phyloP scores from a whole-genome alignment of 257 asterid species.

The Plantago elongata region DNA sequence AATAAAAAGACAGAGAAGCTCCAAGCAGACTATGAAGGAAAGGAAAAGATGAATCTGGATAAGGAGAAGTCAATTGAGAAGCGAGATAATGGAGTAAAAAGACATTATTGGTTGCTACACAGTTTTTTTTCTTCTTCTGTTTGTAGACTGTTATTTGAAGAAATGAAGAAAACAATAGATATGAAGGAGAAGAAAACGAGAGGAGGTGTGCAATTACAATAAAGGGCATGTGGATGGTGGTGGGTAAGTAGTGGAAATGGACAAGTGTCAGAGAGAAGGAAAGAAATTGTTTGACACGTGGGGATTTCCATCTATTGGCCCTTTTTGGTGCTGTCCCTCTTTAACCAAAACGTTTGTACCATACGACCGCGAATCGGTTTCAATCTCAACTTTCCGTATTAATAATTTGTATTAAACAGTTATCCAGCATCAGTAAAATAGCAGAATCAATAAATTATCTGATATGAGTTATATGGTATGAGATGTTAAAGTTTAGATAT shows the following conservation, averaged over 20 bases:
- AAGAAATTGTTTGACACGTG: constrained; percentile 56
- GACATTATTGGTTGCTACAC: not conserved
- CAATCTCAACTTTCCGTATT: too few species aligned
- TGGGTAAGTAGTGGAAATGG: constrained; percentile 30
- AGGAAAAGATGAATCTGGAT: constrained; percentile 3
- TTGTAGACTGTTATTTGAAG: constrained; percentile 10
- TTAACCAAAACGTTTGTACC: not conserved
- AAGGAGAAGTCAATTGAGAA: constrained; percentile 6
- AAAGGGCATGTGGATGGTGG: constrained; percentile 24
- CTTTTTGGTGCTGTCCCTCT: constrained; percentile 37
- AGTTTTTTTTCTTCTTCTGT: not conserved
- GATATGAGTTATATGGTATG: too few species aligned
- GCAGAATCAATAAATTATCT: too few species aligned
- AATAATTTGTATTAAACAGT: too few species aligned
- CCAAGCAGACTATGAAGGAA: not conserved
- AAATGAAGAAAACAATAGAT: constrained; percentile 12
- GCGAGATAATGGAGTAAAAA: constrained; percentile 7
- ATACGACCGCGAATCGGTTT: too few species aligned
- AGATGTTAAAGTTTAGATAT: too few species aligned
- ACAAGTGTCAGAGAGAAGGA: constrained; percentile 56
- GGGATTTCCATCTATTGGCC: constrained; percentile 49
- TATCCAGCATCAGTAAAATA: too few species aligned
- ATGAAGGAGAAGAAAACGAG: constrained; percentile 20
- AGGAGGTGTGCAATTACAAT: constrained; percentile 29
- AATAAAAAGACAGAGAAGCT: too few species aligned